phyloP scores from a whole-genome alignment of 2,329 filamentous ascomycete species.

The Geosmithia morbida region DNA sequence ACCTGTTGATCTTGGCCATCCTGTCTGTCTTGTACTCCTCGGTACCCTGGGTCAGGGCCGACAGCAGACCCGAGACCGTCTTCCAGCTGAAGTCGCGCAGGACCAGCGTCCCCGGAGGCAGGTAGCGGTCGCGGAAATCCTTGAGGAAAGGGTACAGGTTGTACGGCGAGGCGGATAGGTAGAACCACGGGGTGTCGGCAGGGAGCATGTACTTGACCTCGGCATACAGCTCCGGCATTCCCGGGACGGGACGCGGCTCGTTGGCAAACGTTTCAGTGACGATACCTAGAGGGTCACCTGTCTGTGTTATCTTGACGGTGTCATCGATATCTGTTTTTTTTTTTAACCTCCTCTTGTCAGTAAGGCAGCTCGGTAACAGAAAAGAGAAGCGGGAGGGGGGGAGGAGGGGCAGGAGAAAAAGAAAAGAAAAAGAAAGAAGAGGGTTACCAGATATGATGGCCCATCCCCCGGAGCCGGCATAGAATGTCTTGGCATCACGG shows the following conservation, averaged over 20 bases:
- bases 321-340: conserved; percentile 86
- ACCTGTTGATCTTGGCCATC: conserved; percentile 62
- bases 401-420: no score
- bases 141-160: conserved; percentile 83
- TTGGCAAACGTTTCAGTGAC: conserved; percentile 74
- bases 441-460: conserved; percentile 56
- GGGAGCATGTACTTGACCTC: conserved; percentile 41
- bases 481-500: conserved; percentile 54
- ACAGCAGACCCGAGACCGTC: conserved; percentile 66
- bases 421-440: not conserved
- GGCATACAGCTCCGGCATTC: conserved; percentile 76
- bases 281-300: conserved; percentile 66
- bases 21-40: conserved; percentile 75
- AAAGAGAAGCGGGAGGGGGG: no score
- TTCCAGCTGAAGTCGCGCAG: conserved; percentile 79
- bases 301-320: conserved; percentile 85
- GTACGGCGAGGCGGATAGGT: conserved; percentile 86
- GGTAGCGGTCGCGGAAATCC: conserved; percentile 56
- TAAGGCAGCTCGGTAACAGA: no score
- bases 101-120: conserved; percentile 65
- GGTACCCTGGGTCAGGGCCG: conserved; percentile 65
- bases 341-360: no score
- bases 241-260: conserved; percentile 51
- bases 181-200: conserved; percentile 66
- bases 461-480: conserved; percentile 69